A percentile compares a stretch with the other conserved stretches of the same genome.
These are phyloP conservation scores for Nicotiana noctiflora DNA, from an alignment of 257 asterid genomes.

Conservation along the genomic window DNA sequence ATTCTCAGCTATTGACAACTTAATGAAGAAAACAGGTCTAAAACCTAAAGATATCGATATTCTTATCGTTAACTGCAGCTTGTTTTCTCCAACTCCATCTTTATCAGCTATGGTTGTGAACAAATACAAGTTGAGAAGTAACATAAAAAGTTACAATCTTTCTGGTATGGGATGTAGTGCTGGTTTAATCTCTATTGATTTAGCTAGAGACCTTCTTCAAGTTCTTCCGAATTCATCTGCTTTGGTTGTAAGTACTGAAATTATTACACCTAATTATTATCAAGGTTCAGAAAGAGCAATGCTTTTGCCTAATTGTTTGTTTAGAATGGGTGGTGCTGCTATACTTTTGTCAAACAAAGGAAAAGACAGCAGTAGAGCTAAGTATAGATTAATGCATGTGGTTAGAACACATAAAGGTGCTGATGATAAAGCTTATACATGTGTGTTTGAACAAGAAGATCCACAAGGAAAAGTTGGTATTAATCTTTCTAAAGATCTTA, in stretches of 20 bases:
- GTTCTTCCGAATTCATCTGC: slow-evolving; percentile 60
- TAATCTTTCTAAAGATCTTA: slow-evolving; percentile 63
- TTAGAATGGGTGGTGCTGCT: slow-evolving; percentile 84
- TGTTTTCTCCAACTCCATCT: slow-evolving; percentile 83
- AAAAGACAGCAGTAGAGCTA: slow-evolving; percentile 46
- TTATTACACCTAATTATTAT: slow-evolving; percentile 77
- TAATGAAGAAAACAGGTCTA: slow-evolving; percentile 49
- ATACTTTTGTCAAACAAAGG: slow-evolving; percentile 64
- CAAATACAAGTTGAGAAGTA: slow-evolving; percentile 65
- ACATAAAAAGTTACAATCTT: slow-evolving; percentile 56
- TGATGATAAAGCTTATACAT: slow-evolving; percentile 69
- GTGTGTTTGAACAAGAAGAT: slow-evolving; percentile 81
- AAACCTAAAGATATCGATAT: slow-evolving; percentile 70
- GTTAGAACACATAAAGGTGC: slow-evolving; percentile 87
- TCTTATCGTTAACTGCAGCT: slow-evolving; percentile 67
- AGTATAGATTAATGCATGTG: slow-evolving; percentile 61
- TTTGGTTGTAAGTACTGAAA: slow-evolving; percentile 63
- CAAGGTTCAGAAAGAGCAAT: slow-evolving; percentile 82
- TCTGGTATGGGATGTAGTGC: slow-evolving; percentile 97
- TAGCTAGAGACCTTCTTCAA: slow-evolving; percentile 73
- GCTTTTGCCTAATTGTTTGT: slow-evolving; percentile 79
- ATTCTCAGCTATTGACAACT: slow-evolving; percentile 54
- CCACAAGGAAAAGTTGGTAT: slow-evolving; percentile 74
- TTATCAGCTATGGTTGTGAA: slow-evolving; percentile 78
- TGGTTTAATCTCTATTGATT: slow-evolving; percentile 65